Evolutionary conservation across 495 filamentous ascomycete species (phyloP), one percentile per base, ranked within the genome.

Genomic region (Penicillium odoratum): DNA sequence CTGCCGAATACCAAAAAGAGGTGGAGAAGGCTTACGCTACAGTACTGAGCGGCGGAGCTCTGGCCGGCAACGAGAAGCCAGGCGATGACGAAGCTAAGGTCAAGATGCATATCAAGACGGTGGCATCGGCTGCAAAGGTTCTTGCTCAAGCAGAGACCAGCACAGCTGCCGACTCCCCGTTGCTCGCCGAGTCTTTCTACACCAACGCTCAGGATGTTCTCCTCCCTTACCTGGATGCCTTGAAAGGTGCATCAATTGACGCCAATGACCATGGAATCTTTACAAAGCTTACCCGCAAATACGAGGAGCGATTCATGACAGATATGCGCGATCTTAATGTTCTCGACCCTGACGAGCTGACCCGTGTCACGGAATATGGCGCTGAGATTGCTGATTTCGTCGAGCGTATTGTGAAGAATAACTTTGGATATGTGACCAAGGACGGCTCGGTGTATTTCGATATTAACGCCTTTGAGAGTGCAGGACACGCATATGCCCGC

Each of bases 381-480:
- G 82, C 84, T 0, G 85, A 96, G 69, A 97, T 97, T 60, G 90
- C 87, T 11, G 72, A 77, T 7, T 92, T 90, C 56, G 89, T 96
- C 5, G 80, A 91, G 62, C 81, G 79, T 53, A 87, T 98, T 44
- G 80, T 97, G 11, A 65, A 85, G n/a, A 95, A 96, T 64, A 86
- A 87, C 0, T 97, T 90, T 62, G 94, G 86, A 5, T 98, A 98
- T 66, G 74, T 68, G 2, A 89, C 91, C 42, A 75, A 85, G 3
- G 88, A 94, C 58, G 91, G 91, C 0, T 94, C 90, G 0, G 92
- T 98, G 3, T 98, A 97, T 73, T 98, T 97, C 56, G 93, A 97
- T 61, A 97, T 96, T 59, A 75, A 78, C 3, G 84, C 91, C 0
- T 98, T 97, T 63, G 94, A 98, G 64, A 82, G 83, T 21, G 86